Evolutionary conservation across 2,329 filamentous ascomycete species (phyloP).

Genomic region (Trichophyton mentagrophytes): DNA sequence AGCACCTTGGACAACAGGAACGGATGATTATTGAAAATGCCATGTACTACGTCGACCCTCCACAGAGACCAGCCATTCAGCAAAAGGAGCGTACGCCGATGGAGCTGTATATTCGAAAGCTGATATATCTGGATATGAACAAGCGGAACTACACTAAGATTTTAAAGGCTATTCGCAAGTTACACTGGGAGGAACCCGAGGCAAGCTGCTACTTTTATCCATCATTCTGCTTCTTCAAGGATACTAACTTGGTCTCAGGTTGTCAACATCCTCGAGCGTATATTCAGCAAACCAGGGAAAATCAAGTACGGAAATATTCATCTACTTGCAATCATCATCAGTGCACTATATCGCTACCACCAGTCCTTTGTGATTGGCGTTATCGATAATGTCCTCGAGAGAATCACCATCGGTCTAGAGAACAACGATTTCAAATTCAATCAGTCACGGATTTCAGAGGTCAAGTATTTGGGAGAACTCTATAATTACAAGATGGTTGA

Average conservation of each 20-base stretch:
- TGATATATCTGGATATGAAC: slow-evolving; percentile 86
- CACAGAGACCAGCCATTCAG: slow-evolving; percentile 81
- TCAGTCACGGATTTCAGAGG: slow-evolving; percentile 84
- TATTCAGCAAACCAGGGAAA: slow-evolving; percentile 92
- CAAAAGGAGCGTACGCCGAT: slow-evolving; percentile 93
- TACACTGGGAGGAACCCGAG: slow-evolving; percentile 94
- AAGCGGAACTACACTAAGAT: slow-evolving; percentile 90
- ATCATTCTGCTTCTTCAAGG: not conserved
- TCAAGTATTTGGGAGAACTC: slow-evolving; percentile 90
- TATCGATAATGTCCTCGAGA: slow-evolving; percentile 83
- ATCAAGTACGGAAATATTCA: slow-evolving; percentile 97
- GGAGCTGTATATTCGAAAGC: slow-evolving; percentile 82
- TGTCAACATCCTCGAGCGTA: slow-evolving; percentile 66
- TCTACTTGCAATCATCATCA: slow-evolving; percentile 76
- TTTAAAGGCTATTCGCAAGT: slow-evolving; percentile 81
- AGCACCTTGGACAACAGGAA: slow-evolving; percentile 90
- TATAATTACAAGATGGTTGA: slow-evolving; percentile 98
- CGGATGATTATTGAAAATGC: slow-evolving; percentile 98
- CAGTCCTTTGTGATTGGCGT: slow-evolving; percentile 81
- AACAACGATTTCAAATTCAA: slow-evolving; percentile 97
- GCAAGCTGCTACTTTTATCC: slow-evolving; percentile 28
- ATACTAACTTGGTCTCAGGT: slow-evolving; percentile 35
- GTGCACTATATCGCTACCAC: slow-evolving; percentile 82
- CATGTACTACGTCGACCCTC: slow-evolving; percentile 93
- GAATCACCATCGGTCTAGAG: slow-evolving; percentile 76